A percentile compares a stretch with the other conserved stretches of the same genome.
These are phyloP conservation scores for Melaleuca alternifolia DNA, from an alignment of 345 rosid genomes.

Conservation along the genomic window DNA sequence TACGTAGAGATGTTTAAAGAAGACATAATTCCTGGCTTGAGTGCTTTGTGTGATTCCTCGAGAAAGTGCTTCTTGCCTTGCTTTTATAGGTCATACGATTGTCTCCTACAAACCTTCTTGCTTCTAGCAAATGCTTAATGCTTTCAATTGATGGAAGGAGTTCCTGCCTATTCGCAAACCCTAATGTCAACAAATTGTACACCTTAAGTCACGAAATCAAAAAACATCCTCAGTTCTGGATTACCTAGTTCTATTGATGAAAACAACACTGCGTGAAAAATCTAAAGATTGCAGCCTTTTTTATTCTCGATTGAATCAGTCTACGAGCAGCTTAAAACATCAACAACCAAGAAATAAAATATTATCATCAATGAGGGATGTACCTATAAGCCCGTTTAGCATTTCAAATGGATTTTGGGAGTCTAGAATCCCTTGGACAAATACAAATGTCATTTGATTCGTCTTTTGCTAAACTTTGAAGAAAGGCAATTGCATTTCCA, in stretches of 20 bases:
- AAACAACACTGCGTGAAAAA: background rate
- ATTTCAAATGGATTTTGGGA: too few relatives aligned
- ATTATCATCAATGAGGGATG: background rate
- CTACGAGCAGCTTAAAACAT: background rate
- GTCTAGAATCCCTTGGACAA: too few relatives aligned
- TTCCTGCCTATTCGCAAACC: background rate
- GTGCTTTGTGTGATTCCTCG: background rate
- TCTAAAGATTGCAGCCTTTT: background rate
- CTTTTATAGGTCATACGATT: background rate
- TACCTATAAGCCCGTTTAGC: too few relatives aligned
- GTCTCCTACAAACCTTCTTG: background rate
- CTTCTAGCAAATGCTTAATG: background rate
- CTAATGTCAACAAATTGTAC: accelerated
- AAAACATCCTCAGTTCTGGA: background rate
- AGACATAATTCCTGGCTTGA: background rate
- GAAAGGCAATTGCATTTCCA: too few relatives aligned
- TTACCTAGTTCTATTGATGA: background rate
- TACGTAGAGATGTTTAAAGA: background rate
- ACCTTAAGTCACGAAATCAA: background rate
- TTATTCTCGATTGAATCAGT: background rate
- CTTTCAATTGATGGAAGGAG: background rate
- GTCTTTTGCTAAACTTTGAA: too few relatives aligned
- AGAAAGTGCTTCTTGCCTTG: background rate
- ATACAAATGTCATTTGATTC: too few relatives aligned
- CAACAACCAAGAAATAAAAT: background rate